Evolutionary conservation across 495 filamentous ascomycete genomes (phyloP), one percentile per base, ranked within the genome.

Genomic region (Pseudevernia furfuracea): DNA sequence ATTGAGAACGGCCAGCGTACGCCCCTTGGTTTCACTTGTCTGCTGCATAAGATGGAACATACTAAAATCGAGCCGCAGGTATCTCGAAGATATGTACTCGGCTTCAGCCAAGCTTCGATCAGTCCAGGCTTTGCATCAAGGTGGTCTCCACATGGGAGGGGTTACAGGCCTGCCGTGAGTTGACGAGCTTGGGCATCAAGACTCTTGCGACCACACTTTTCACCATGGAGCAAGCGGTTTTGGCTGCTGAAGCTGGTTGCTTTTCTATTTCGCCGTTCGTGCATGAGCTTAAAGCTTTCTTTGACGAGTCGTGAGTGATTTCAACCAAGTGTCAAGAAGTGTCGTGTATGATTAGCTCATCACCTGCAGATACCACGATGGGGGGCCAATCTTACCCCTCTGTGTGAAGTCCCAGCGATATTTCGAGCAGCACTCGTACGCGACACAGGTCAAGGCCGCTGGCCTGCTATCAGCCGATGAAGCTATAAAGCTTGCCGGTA

Each of bases 61-160:
- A 48, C 21, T 25, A 12, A 48, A 0, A 44, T 28, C 41, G 8
- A 44, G 17, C 6, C 12, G 39, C 67, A 84, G 82, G 82, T 52
- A 78, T 84, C 36, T 70, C 82, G 11, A 65, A 74, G 14, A 69
- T 82, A 61, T 81, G 83, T 71, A 70, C 75, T 38, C 71, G 77
- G 44, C 68, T 87, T 11, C 74, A 79, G 21, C 80, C 81, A 0
- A 63, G 60, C 7, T 81, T 85, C 66, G 74, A 82, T 37, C 59
- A 68, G n/a, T 70, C 72, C 9, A 77, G 82, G 63, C 73, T 88
- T 49, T 85, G 79, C 56, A 82, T 87, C 75, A 88, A 87, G 63
- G 80, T 88, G 58, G 83, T 83, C 2, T 75, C 79, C 32, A 88
- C 84, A 9, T 86, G 83, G 80, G 83, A 87, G 69, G 86, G 86